Conservation (phyloP, 257 asterid genomes). For the Coffea eugenioides region DNA sequence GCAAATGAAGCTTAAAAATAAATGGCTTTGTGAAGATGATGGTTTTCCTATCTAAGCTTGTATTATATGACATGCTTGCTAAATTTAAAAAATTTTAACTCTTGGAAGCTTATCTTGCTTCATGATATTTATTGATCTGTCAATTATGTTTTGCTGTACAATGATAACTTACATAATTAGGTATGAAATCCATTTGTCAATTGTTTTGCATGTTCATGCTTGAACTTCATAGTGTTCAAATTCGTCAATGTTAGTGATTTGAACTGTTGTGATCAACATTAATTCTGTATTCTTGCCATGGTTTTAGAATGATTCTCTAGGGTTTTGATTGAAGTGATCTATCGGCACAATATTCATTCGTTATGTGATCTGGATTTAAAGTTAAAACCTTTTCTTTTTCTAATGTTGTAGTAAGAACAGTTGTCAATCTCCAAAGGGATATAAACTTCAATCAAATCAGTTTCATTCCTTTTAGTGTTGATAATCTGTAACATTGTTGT, state of each 20-base stretch:
- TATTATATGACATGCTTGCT: background rate
- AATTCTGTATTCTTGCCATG: background rate
- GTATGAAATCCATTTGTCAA: background rate
- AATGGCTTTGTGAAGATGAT: background rate
- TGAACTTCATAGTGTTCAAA: background rate
- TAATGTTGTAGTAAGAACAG: background rate
- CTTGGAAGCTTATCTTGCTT: background rate
- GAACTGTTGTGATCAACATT: background rate
- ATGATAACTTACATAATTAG: background rate
- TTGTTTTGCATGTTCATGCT: background rate
- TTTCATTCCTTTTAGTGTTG: background rate
- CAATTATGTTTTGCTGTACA: background rate
- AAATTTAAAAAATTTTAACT: background rate
- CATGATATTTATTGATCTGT: background rate
- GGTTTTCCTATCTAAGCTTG: background rate
- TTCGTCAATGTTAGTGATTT: background rate
- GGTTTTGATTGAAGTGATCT: background rate
- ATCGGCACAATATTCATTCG: background rate
- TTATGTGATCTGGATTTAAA: background rate
- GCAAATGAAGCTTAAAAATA: background rate
- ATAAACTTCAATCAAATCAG: background rate
- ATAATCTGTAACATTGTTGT: background rate
- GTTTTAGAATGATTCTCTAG: background rate
- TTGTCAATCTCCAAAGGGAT: background rate
- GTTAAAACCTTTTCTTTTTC: background rate